Conservation (phyloP, 2,329 filamentous ascomycete genomes). For the Colletotrichum theobromicola region DNA sequence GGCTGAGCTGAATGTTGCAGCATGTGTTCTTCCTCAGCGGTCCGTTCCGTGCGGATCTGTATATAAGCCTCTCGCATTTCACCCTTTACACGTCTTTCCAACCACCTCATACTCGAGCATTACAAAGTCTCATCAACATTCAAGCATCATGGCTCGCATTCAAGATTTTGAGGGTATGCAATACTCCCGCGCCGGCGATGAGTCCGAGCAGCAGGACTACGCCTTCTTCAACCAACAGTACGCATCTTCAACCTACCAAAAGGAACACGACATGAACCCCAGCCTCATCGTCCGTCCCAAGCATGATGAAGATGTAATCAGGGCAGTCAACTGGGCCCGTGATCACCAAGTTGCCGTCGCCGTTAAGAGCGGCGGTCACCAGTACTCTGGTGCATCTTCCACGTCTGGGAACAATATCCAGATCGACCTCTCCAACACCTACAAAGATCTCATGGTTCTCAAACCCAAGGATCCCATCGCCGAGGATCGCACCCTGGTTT, state of each 20-base stretch:
- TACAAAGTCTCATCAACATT: not conserved
- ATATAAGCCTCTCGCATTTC: not conserved
- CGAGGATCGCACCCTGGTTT: slow-evolving; percentile 39
- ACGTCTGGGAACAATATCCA: slow-evolving; percentile 49
- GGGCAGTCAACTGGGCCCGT: slow-evolving; percentile 44
- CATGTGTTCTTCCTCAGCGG: accelerated
- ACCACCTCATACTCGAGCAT: not conserved
- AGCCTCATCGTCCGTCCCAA: slow-evolving; percentile 48
- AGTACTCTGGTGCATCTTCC: slow-evolving; percentile 55
- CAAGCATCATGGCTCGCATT: not conserved
- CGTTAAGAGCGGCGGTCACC: slow-evolving; percentile 52
- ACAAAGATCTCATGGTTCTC: slow-evolving; percentile 35
- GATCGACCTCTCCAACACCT: slow-evolving; percentile 47
- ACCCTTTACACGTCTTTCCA: not conserved
- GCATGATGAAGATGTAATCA: slow-evolving; percentile 45
- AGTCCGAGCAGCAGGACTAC: not conserved
- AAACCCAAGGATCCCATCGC: slow-evolving; percentile 33
- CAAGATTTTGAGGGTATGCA: slow-evolving; percentile 13
- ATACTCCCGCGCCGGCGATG: slow-evolving; percentile 1
- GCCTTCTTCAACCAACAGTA: slow-evolving; percentile 39
- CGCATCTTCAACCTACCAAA: slow-evolving; percentile 45
- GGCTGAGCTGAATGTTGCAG: not conserved
- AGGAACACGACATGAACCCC: slow-evolving; percentile 48
- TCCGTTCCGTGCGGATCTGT: not conserved
- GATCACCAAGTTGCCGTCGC: slow-evolving; percentile 45